phyloP scores from a whole-genome alignment of 2,329 filamentous ascomycete species.

The Microascus cirrosus region DNA sequence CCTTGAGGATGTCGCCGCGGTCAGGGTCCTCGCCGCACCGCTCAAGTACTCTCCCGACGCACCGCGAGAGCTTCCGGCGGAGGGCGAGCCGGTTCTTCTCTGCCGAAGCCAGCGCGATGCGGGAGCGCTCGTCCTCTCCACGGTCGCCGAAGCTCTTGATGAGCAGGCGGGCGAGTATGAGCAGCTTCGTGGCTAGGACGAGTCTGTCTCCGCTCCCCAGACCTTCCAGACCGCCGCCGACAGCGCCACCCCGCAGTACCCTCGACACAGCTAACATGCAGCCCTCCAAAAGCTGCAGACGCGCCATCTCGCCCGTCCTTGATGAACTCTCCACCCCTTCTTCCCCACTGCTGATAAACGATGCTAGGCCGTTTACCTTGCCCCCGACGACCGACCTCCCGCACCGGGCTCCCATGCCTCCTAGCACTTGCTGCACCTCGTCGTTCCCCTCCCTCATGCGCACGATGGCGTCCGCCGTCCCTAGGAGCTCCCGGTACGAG shows the following conservation, averaged over 20 bases:
- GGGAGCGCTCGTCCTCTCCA: constrained; percentile 18
- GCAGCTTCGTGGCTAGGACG: constrained; percentile 54
- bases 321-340: constrained; percentile 15
- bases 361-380: constrained; percentile 48
- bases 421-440: constrained; percentile 59
- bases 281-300: constrained; percentile 37
- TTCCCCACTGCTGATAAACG: constrained; percentile 24
- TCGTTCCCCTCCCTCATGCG: constrained; percentile 75
- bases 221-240: constrained; percentile 10
- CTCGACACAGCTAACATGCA: constrained; percentile 37
- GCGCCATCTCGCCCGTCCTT: constrained; percentile 23
- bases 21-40: constrained; percentile 42
- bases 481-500: constrained; percentile 78
- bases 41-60: constrained; percentile 59
- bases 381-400: constrained; percentile 59
- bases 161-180: constrained; percentile 66
- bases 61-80: constrained; percentile 51
- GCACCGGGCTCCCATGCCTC: constrained; percentile 64
- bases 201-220: constrained; percentile 35
- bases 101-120: constrained; percentile 41
- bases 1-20: constrained; percentile 51
- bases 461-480: constrained; percentile 89
- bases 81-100: constrained; percentile 52
- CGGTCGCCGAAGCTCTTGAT: constrained; percentile 57
- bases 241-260: constrained; percentile 30